phyloP scores from a whole-genome alignment of 2,329 filamentous ascomycete species.

The Fusarium irregulare region DNA sequence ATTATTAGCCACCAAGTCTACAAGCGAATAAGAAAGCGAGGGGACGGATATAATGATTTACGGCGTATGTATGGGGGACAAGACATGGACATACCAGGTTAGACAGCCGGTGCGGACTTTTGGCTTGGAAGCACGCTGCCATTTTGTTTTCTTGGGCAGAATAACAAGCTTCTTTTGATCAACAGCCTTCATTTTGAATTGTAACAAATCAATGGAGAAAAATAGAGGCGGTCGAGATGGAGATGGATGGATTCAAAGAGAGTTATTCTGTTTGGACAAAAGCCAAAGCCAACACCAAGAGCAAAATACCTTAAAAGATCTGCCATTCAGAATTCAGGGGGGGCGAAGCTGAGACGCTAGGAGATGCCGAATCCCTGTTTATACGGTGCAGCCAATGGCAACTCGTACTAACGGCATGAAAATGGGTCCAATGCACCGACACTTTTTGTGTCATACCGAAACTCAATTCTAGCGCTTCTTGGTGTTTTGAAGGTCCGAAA shows the following conservation, averaged over 20 bases:
- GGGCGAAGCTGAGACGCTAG: slow-evolving; percentile 15
- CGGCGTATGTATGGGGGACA: not conserved
- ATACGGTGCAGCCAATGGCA: slow-evolving; percentile 13
- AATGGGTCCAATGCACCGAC: not conserved
- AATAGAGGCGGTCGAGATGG: not conserved
- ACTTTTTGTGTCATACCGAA: slow-evolving; percentile 4
- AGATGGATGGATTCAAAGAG: slow-evolving; percentile 1
- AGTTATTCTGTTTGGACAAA: slow-evolving; percentile 20
- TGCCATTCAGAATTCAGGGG: not conserved
- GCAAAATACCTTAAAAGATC: slow-evolving; percentile 4
- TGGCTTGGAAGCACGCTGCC: slow-evolving; percentile 24
- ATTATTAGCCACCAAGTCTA: slow-evolving; percentile 4
- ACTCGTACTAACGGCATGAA: rapidly evolving
- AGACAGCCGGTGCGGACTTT: slow-evolving; percentile 41
- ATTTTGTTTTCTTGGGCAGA: slow-evolving; percentile 24
- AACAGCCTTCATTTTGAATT: not conserved
- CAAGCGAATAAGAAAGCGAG: not conserved
- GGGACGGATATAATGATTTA: not conserved
- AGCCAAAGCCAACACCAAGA: slow-evolving; percentile 5
- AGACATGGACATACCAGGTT: slow-evolving; percentile 28
- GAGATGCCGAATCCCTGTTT: not conserved
- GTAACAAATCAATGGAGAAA: not conserved
- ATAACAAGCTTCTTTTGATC: slow-evolving; percentile 6
- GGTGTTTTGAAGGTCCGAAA: not conserved
- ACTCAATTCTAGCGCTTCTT: not conserved